phyloP scores from a whole-genome alignment of 2,329 filamentous ascomycete genomes.

The Magnaporthiopsis rhizophila region DNA sequence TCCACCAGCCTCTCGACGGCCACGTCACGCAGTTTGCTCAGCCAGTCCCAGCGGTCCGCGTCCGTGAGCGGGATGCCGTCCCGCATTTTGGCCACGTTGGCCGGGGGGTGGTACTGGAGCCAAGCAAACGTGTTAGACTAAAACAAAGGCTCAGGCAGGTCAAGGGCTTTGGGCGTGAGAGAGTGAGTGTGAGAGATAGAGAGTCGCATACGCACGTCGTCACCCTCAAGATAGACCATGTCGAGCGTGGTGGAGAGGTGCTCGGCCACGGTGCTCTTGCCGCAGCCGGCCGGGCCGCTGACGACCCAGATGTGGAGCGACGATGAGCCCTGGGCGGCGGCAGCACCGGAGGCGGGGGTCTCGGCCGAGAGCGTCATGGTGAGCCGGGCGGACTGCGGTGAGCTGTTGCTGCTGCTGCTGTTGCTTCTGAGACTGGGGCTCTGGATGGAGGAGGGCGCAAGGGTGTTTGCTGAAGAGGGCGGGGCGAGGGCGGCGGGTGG shows the following conservation, averaged over 20 bases:
- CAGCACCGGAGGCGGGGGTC: background rate
- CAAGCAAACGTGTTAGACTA: background rate
- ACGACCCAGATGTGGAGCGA: conserved; percentile 73
- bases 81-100: conserved; percentile 89
- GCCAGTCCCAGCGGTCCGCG: conserved; percentile 96
- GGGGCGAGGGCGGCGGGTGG: background rate
- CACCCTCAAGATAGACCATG: conserved; percentile 68
- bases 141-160: conserved; percentile 3
- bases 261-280: conserved; percentile 68
- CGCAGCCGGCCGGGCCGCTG: conserved; percentile 70
- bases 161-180: conserved; percentile 5
- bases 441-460: background rate
- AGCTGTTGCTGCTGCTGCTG: background rate
- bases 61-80: conserved; percentile 79
- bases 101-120: conserved; percentile 59
- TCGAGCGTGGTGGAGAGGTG: conserved; percentile 54
- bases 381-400: background rate
- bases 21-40: conserved; percentile 67
- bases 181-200: background rate
- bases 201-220: conserved; percentile 49
- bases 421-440: background rate
- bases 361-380: conserved; percentile 1
- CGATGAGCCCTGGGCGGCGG: background rate
- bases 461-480: background rate
- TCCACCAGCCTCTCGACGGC: conserved; percentile 46